Evolutionary conservation across 768 basidiomycete genomes (phyloP).

Genomic region (Tylopilus sp.): DNA sequence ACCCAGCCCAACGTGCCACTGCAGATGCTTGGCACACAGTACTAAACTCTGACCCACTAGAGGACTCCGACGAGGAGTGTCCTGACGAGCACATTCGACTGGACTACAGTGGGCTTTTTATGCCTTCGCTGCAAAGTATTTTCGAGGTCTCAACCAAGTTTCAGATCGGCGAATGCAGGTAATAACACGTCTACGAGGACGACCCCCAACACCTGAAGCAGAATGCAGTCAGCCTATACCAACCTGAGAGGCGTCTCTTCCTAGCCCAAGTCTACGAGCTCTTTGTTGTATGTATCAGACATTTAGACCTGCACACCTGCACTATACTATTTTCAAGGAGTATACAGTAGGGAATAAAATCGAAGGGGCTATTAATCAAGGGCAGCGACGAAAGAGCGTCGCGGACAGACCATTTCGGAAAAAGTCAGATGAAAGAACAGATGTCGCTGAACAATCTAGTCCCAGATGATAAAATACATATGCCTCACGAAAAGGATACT

Average conservation of each 20-base stretch:
- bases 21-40: constrained; percentile 73
- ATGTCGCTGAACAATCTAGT: constrained; percentile 32
- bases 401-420: constrained; percentile 10
- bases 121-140: neutral
- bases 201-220: constrained; percentile 53
- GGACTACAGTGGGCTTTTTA: constrained; percentile 54
- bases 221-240: constrained; percentile 21
- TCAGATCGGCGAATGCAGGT: constrained; percentile 60
- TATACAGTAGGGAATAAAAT: constrained; percentile 23
- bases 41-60: constrained; percentile 64
- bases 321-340: constrained; percentile 21
- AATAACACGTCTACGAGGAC: constrained; percentile 55
- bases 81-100: constrained; percentile 60
- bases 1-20: constrained; percentile 3
- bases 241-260: neutral
- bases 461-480: constrained; percentile 35
- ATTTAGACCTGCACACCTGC: constrained; percentile 8
- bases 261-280: neutral
- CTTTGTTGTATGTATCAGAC: constrained; percentile 3
- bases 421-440: constrained; percentile 28
- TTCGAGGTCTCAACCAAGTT: constrained; percentile 8
- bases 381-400: constrained; percentile 11
- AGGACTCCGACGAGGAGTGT: constrained; percentile 71
- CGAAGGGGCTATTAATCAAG: constrained; percentile 14
- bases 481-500: constrained; percentile 24